Base-by-base conservation (phyloP, 176 grass and related monocot species). In the Oryza glumipatula region DNA sequence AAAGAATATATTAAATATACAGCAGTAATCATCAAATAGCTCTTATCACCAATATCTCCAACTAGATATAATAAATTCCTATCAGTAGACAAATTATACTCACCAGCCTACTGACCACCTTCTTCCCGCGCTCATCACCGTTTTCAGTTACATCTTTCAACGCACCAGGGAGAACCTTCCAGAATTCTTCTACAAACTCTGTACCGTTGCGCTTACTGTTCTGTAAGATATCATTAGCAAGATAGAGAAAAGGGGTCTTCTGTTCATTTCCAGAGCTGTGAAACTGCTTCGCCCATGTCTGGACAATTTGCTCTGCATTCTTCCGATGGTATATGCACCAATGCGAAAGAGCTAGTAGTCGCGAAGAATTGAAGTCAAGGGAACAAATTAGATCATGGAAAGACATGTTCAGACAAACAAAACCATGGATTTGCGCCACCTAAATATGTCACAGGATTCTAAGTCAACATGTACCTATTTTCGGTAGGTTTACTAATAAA, bases 241-340 rank as follows among this genome's bases (percentile, higher is more conserved):
- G 91, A 87, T 99, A 96, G 56, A 99, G 76, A 51, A 92, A 94
- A 72, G 91, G 88, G 72, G 91, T 63, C 88, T 92, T 94, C 44
- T 91, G 88, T 21, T 96, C 96, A 39, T 86, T 99, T 86, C 91
- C 77, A 77, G 90, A 91, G 72, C 86, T 91, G 76, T 86, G 90
- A 71, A 99, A 94, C 79, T 96, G 91, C 86, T 92, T 99, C 32
- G 92, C 94, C 96, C 96, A 96, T 23, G 96, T 99, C 81, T 92
- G 93, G 26, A 96, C 90, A 79, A 94, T 92, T 83, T 91, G 90
- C 46, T 94, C 94, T 39, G 94, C 96, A 84, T 94, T 82, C 82
- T 99, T 96, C 66, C 96, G 94, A 64, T 99, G 94, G 89, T 91
- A 96, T 85, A 99, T 99, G 84, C 96, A 99, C 96, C 96, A 99